A percentile compares a stretch with the other conserved stretches of the same genome.
These are phyloP conservation scores for Balamuthia mandrillaris DNA, from an alignment of 208 protist genomes.

Conservation along the genomic window DNA sequence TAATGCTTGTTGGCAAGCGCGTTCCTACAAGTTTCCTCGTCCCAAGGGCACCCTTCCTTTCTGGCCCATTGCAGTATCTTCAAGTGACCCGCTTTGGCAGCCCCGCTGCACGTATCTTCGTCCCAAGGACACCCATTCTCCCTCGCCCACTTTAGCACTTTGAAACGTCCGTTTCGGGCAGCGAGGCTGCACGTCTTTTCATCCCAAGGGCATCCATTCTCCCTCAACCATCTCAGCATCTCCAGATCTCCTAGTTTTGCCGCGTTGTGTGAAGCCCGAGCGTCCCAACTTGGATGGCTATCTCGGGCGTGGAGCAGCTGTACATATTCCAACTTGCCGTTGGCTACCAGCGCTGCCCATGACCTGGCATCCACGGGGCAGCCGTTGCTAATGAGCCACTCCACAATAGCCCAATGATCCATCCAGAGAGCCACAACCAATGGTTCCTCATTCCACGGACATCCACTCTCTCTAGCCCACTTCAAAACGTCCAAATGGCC, in stretches of 20 bases:
- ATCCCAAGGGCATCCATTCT: not conserved
- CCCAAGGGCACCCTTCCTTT: not conserved
- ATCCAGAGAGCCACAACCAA: no score
- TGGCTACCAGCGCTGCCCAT: no score
- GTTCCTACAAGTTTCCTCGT: not conserved
- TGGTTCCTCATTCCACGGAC: no score
- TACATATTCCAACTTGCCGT: not conserved
- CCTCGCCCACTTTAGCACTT: not conserved
- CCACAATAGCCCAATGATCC: no score
- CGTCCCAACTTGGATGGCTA: not conserved
- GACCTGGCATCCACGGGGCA: not conserved
- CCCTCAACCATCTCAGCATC: not conserved
- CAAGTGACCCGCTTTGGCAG: not conserved
- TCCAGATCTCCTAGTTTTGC: not conserved
- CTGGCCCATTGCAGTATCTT: conserved; percentile 17
- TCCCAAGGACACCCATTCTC: not conserved
- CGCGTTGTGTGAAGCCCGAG: not conserved
- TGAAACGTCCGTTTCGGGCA: not conserved
- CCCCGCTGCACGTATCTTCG: not conserved
- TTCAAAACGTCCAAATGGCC: no score
- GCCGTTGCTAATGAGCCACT: not conserved
- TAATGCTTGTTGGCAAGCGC: not conserved
- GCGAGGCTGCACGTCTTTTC: not conserved
- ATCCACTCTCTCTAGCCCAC: no score
- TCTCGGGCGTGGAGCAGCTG: not conserved